Percentiles rank a stretch among this genome's conserved stretches.
phyloP scores from a whole-genome alignment of 2,329 filamentous ascomycete species.

The Botrytis paeoniae region DNA sequence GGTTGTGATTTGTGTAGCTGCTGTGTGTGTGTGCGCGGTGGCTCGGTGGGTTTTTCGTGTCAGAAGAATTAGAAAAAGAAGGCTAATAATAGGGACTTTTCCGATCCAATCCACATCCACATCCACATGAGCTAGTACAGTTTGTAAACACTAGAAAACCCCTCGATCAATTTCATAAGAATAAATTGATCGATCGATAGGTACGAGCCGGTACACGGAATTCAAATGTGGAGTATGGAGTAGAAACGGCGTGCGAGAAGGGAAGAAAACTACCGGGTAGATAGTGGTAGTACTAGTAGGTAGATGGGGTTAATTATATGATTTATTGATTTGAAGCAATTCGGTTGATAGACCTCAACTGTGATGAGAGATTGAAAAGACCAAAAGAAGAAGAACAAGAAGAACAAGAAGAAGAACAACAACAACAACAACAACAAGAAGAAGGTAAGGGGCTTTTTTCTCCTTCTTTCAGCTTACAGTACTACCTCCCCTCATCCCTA shows the following conservation, averaged over 20 bases:
- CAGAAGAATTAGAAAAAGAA: slow-evolving; percentile 13
- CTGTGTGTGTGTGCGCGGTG: slow-evolving; percentile 7
- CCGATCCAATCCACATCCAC: slow-evolving; percentile 11
- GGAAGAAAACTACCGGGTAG: neutral
- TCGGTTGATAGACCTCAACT: neutral
- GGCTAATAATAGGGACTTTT: neutral
- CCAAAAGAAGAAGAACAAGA: neutral
- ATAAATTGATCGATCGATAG: neutral
- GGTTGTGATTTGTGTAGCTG: too few relatives aligned
- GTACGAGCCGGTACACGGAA: neutral
- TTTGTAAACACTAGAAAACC: neutral
- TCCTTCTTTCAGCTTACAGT: neutral
- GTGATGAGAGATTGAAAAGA: neutral
- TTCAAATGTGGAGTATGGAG: slow-evolving; percentile 4
- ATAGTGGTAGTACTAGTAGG: neutral
- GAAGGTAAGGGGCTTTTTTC: neutral
- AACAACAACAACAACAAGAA: neutral
- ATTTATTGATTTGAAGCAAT: neutral
- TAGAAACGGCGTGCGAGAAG: neutral
- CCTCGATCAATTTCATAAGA: neutral
- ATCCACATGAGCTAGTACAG: neutral
- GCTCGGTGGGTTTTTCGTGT: slow-evolving; percentile 9
- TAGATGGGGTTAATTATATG: neutral
- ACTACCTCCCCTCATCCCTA: neutral
- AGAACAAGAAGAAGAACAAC: neutral